Evolutionary conservation across 1,139 yeast genomes (phyloP).

Genomic region (Suhomyces chickasaworum): DNA sequence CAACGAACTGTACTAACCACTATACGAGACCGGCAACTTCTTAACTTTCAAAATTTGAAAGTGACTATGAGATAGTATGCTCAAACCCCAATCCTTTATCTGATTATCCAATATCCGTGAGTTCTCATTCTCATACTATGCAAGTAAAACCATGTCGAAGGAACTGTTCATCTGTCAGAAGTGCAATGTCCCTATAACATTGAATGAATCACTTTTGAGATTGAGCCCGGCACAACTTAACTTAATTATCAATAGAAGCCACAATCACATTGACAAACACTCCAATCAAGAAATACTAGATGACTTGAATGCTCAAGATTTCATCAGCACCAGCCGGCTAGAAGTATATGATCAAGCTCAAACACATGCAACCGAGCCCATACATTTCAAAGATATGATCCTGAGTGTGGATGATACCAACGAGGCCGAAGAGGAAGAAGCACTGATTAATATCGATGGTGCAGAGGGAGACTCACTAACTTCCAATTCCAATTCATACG

Average conservation of each 20-base stretch:
- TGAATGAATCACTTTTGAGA: constrained; percentile 34
- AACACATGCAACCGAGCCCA: constrained; percentile 20
- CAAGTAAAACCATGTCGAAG: constrained; percentile 1
- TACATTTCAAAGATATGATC: constrained; percentile 18
- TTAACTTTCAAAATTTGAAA: background rate
- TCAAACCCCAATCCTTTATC: background rate
- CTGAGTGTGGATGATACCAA: constrained; percentile 21
- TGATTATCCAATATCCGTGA: background rate
- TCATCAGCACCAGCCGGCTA: constrained; percentile 37
- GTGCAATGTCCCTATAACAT: constrained; percentile 34
- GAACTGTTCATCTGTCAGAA: constrained; percentile 32
- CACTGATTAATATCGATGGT: constrained; percentile 1
- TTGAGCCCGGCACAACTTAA: constrained; percentile 38
- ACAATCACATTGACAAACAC: constrained; percentile 15
- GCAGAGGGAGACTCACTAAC: background rate
- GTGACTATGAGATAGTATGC: background rate
- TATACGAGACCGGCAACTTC: constrained; percentile 42
- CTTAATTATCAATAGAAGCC: constrained; percentile 29
- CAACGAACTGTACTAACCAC: constrained; percentile 50
- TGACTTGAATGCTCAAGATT: constrained; percentile 31
- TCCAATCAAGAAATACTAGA: constrained; percentile 18
- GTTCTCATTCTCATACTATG: background rate
- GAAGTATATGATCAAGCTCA: constrained; percentile 27
- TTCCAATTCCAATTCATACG: constrained; percentile 33
- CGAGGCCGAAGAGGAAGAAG: constrained; percentile 19